phyloP scores from a whole-genome alignment of 2,329 filamentous ascomycete species.

The Pseudogymnoascus sp. region DNA sequence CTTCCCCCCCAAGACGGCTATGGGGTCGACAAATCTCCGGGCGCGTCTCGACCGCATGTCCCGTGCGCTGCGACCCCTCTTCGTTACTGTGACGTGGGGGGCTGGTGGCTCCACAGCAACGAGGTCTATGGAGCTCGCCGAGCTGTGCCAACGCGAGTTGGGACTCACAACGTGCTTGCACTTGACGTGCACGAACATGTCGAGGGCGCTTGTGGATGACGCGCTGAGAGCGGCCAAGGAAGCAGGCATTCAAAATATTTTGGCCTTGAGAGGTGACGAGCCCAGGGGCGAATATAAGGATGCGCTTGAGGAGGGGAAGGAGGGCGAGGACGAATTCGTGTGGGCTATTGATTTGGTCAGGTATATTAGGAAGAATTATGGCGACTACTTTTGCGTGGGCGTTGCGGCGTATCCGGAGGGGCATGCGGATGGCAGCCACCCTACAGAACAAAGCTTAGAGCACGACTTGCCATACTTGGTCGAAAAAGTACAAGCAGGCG shows the following conservation, averaged over 20 bases:
- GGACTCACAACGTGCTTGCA: conserved; percentile 92
- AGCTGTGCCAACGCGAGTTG: conserved; percentile 87
- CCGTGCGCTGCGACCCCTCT: conserved; percentile 78
- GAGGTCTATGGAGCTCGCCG: conserved; percentile 88
- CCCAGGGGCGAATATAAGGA: conserved; percentile 82
- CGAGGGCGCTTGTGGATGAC: conserved; percentile 71
- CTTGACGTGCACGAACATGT: conserved; percentile 98
- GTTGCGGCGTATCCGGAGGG: conserved; percentile 94
- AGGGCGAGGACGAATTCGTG: conserved; percentile 64
- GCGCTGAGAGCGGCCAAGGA: conserved; percentile 84
- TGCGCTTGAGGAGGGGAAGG: conserved; percentile 46
- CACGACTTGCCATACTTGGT: conserved; percentile 81
- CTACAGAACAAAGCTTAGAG: conserved; percentile 58
- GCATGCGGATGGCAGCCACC: conserved; percentile 83
- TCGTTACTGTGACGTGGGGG: conserved; percentile 97
- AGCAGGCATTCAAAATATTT: conserved; percentile 84
- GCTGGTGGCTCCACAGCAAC: conserved; percentile 85
- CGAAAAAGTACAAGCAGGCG: conserved; percentile 83
- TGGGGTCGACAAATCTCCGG: conserved; percentile 90
- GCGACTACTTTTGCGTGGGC: conserved; percentile 92
- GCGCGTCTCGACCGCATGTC: conserved; percentile 93
- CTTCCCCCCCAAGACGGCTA: conserved; percentile 95
- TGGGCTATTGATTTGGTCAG: conserved; percentile 83
- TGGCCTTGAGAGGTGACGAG: conserved; percentile 85
- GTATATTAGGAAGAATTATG: conserved; percentile 78